A percentile compares a stretch with the other conserved stretches of the same genome.
phyloP scores from a whole-genome alignment of 805 yeast species.

The Metschnikowia matae region DNA sequence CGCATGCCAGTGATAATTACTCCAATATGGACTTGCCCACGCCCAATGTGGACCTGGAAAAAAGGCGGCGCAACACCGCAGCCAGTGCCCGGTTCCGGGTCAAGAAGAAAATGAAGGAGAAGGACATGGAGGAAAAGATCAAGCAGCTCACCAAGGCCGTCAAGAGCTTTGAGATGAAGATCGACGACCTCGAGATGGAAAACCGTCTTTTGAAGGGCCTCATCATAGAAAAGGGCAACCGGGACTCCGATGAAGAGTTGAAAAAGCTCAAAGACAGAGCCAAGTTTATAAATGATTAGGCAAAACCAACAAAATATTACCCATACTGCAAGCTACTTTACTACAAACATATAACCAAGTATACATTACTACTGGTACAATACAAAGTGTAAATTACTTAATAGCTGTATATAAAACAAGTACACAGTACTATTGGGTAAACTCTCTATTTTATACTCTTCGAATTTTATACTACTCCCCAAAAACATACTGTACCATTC shows the following conservation, averaged over 20 bases:
- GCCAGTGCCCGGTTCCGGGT: slow-evolving; percentile 64
- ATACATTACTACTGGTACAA: no score
- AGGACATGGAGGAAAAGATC: slow-evolving; percentile 52
- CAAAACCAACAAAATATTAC: no score
- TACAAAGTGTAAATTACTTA: no score
- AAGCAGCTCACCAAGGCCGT: slow-evolving; percentile 42
- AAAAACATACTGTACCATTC: no score
- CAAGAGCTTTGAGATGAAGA: slow-evolving; percentile 40
- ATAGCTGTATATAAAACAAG: no score
- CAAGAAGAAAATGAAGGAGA: slow-evolving; percentile 57
- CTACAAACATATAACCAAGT: no score
- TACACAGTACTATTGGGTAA: no score
- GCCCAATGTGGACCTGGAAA: slow-evolving; percentile 34
- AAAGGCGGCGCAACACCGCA: slow-evolving; percentile 56
- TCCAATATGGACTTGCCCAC: neutral
- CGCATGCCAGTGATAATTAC: neutral
- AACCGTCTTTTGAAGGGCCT: slow-evolving; percentile 53
- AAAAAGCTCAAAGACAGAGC: slow-evolving; percentile 28
- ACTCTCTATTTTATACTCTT: no score
- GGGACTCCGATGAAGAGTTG: slow-evolving; percentile 38
- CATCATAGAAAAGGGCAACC: slow-evolving; percentile 50
- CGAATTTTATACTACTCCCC: no score
- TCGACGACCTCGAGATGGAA: slow-evolving; percentile 58
- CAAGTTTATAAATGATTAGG: neutral
- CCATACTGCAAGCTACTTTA: no score